Conservation (phyloP, 78 protist genomes). For the Mastigamoeba balamuthi region DNA sequence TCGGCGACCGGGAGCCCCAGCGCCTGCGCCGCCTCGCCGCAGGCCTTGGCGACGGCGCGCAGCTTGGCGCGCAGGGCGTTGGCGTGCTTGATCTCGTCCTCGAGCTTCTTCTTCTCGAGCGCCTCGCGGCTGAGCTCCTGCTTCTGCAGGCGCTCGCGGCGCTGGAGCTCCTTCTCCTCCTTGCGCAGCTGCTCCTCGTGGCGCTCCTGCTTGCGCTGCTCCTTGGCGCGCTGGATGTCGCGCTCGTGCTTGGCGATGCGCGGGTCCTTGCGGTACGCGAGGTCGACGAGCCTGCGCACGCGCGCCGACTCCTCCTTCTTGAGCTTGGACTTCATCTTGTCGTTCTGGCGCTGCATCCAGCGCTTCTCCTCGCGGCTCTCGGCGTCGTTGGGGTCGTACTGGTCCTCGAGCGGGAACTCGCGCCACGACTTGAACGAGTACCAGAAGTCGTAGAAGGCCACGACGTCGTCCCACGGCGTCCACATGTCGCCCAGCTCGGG, state of each 20-base stretch:
- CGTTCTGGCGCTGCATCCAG: constrained; percentile 70
- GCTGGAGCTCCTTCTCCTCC: too few relatives aligned
- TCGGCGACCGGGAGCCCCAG: constrained; percentile 5
- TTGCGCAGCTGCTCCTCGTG: too few relatives aligned
- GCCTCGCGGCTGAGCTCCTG: too few relatives aligned
- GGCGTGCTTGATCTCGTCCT: constrained; percentile 12
- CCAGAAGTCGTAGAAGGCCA: constrained; percentile 76
- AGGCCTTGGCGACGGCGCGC: background rate
- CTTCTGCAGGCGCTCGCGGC: too few relatives aligned
- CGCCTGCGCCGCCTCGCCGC: background rate
- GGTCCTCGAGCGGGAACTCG: constrained; percentile 66
- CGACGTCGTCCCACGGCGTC: constrained; percentile 40
- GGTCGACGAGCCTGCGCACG: constrained; percentile 36
- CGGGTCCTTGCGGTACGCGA: constrained; percentile 23
- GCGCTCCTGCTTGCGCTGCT: constrained; percentile 20
- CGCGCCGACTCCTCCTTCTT: constrained; percentile 42
- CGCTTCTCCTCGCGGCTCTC: constrained; percentile 73
- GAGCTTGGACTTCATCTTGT: constrained; percentile 30
- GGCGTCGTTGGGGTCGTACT: constrained; percentile 38
- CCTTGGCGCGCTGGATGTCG: constrained; percentile 12
- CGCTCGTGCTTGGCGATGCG: background rate
- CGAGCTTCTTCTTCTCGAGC: constrained; percentile 19
- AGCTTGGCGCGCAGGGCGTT: background rate
- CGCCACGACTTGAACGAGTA: constrained; percentile 74
- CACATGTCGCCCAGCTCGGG: constrained; percentile 50